phyloP scores from a whole-genome alignment of 2,329 filamentous ascomycete genomes.

The Hymenoscyphus fraxineus region DNA sequence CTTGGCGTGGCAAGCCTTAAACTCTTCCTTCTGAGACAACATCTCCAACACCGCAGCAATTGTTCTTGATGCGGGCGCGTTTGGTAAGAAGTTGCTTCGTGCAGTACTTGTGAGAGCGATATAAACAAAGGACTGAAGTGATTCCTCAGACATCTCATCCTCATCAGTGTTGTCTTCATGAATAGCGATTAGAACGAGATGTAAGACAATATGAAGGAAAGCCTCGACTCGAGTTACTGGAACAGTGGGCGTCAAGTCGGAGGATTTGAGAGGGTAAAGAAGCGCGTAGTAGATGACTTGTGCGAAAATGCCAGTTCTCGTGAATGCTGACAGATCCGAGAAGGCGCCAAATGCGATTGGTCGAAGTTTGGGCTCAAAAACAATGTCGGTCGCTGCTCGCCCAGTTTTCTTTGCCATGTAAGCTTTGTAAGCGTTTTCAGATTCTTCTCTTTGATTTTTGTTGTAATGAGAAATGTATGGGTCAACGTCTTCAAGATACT shows the following conservation, averaged over 20 bases:
- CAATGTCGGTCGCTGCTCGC: conserved; percentile 74
- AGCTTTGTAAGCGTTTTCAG: conserved; percentile 82
- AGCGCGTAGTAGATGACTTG: conserved; percentile 88
- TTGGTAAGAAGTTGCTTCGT: conserved; percentile 57
- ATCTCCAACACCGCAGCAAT: conserved; percentile 62
- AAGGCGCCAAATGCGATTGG: conserved; percentile 76
- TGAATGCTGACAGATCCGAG: conserved; percentile 71
- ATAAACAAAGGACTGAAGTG: conserved; percentile 64
- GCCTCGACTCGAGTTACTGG: conserved; percentile 82
- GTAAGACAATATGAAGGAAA: conserved; percentile 86
- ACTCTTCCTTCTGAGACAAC: conserved; percentile 65
- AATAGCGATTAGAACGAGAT: conserved; percentile 80
- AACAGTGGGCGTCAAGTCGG: conserved; percentile 67
- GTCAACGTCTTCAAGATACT: conserved; percentile 84
- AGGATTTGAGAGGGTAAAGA: conserved; percentile 70
- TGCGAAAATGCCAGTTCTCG: conserved; percentile 77
- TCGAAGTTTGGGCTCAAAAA: conserved; percentile 83
- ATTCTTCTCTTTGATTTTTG: conserved; percentile 95
- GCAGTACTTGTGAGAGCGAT: conserved; percentile 64
- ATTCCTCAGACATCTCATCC: conserved; percentile 45
- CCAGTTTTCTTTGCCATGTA: conserved; percentile 85
- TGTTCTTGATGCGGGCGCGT: conserved; percentile 54
- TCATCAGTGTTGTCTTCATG: conserved; percentile 70
- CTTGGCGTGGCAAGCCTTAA: conserved; percentile 79
- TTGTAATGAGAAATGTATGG: conserved; percentile 95